Evolutionary conservation across 257 asterid species (phyloP), one percentile per base, ranked within the genome.

Genomic region (Agastache rugosa): DNA sequence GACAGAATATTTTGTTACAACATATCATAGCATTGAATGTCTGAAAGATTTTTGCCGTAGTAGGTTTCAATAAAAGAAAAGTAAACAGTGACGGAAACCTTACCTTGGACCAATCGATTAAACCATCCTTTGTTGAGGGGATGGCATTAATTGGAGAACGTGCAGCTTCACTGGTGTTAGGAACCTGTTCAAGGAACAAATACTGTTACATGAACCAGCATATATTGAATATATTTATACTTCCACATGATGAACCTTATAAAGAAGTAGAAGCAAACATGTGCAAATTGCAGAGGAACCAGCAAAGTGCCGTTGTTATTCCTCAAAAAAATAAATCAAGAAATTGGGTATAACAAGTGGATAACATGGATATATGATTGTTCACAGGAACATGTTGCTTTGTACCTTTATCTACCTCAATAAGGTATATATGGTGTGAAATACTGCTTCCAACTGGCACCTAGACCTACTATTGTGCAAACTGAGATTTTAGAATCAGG

Each of bases 91-190:
- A 70, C 58, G 69, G 53, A 71, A 59, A 31, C 55, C 82, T 82
- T 82, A 87, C 99, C 79, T 92, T 92, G 16, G 99, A 95, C 99
- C 99, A 95, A 80, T 95, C 97, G 70, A 95, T 79, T 78, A 77
- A 87, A 74, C 97, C 97, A 67, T 80, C 85, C 82, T 86, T 83
- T 10, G 92, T 92, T 67, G 76, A 77, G 48, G 99, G 99, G 79
- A 95, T 95, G 76, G 85, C 82, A 69, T 78, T 80, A 76, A 88
- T 90, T 17, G 96, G 89, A 82, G 98, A 85, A 74, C 83, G 78
- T 60, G 85, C 58, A 50, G 81, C 64, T 77, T 92, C 96, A 63
- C 76, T 68, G 55, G 96, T 81, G 80, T 69, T 90, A 19, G 99
- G 98, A 77, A 95, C 79, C 99, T 95, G 90, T 80, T 68, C 70